Conservation (phyloP, 495 filamentous ascomycete species). For the Aspergillus campestris region DNA sequence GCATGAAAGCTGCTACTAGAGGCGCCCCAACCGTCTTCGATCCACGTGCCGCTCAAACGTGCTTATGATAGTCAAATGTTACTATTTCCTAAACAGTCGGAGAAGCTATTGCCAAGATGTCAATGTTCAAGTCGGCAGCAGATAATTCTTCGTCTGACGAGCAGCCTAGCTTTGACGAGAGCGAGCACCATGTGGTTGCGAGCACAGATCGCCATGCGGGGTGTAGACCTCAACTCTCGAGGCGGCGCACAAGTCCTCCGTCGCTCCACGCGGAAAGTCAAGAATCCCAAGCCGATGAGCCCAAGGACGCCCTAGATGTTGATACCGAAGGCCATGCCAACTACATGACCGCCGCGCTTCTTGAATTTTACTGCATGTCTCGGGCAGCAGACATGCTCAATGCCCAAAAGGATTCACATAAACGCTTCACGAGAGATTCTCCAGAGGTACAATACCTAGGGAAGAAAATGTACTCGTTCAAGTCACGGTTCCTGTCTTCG, state of each 20-base stretch:
- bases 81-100: neutral
- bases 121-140: constrained; percentile 36
- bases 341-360: constrained; percentile 35
- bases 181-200: constrained; percentile 8
- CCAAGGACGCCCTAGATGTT: constrained; percentile 18
- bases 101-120: constrained; percentile 23
- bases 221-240: neutral
- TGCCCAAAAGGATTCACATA: constrained; percentile 23
- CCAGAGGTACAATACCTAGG: constrained; percentile 36
- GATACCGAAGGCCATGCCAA: constrained; percentile 32
- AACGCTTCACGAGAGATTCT: constrained; percentile 31
- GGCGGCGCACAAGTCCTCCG: constrained; percentile 5
- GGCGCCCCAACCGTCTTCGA: neutral
- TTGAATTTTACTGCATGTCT: constrained; percentile 39
- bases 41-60: constrained; percentile 2
- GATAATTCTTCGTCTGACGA: constrained; percentile 35
- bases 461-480: constrained; percentile 32
- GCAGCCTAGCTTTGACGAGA: constrained; percentile 20
- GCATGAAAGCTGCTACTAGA: too few species aligned
- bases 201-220: constrained; percentile 1
- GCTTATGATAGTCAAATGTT: neutral
- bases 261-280: neutral
- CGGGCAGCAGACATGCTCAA: constrained; percentile 40
- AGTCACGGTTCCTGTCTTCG: constrained; percentile 32
- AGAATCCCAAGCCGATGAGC: constrained; percentile 11